Evolutionary conservation across 805 yeast species (phyloP), one percentile per base, ranked within the genome.

Genomic region (Ogataea paraovalis): DNA sequence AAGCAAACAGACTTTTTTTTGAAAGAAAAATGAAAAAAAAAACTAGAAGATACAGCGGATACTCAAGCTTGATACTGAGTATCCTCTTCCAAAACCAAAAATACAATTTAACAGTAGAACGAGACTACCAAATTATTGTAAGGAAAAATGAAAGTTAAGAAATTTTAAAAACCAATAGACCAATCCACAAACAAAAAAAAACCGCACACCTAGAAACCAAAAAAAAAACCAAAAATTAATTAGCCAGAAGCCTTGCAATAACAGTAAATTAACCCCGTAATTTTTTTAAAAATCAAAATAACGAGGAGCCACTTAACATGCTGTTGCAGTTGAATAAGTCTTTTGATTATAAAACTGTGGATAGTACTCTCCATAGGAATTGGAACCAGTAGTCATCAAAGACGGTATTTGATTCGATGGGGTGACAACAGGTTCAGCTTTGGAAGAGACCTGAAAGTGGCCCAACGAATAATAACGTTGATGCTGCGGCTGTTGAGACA

Each of bases 391-490:
- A 23, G 40, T 54, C 58, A 56, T 50, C 42, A 52, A 19, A 12
- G 52, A 43, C 12, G 55, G 58, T 23, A 50, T 46, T 36, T 34
- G 40, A 18, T 7, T 16, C 14, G 42, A 13, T 23, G 22, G 19
- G 25, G 22, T 14, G 4, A 25, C 9, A 7, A 25, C 9, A 6
- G 28, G 28, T 10, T 30, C 34, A 9, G 16, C n/a, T 14, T 30
- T 9, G 16, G 34, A 30, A 10, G 34, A 8, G 12, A 30, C 34
- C 16, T 30, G 30, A 14, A 42, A 51, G 33, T 44, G 47, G 27
- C 51, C 47, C 33, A 52, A 36, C 5, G 59, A 54, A 42, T 55
- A 55, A 42, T 55, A 52, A 22, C 59, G 56, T 38, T 55, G 58
- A 33, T 53, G 41, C 33, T 44, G 43, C 13, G 12, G 21, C 42